Evolutionary conservation across 129 eudicot species (phyloP), one percentile per base, ranked within the genome.

Genomic region (Artemisia annua): DNA sequence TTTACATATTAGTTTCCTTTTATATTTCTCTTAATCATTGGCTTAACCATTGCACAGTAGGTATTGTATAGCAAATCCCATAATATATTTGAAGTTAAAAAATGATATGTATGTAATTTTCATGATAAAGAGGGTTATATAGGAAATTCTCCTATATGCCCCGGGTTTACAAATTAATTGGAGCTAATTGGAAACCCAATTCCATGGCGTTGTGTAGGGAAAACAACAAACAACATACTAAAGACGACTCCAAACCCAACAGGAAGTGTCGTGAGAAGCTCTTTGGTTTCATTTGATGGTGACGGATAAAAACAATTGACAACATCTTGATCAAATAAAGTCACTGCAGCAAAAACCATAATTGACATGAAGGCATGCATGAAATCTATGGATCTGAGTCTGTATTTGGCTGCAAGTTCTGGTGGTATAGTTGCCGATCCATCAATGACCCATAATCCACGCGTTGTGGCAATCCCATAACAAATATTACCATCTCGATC

Each of bases 191-290:
- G 97, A 75, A 90, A 94, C 77, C 97, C 99, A 60, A 90, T 94
- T 43, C 99, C 99, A 71, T 88, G 97, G 17, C 93, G 88, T 74
- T 86, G 78, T 11, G 97, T 84, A 26, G 96, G 98, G 54, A 94
- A 88, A 51, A 69, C 86, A 73, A 95, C 94, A 77, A 88, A 90
- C 74, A 88, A 66, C 91, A 88, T 84, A 59, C 94, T 88, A 51
- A 86, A 90, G 53, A 85, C 67, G 60, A 88, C 94, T 48, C 97
- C 97, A 62, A 95, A 81, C 35, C 84, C 94, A 22, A 90, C 81
- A 0, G 97, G 97, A 53, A 90, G 52, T 12, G 83, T 74, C 3
- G 85, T 83, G 15, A 94, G 93, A 26, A 86, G 81, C 86, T 88
- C 91, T 73, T 76, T 78, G 2, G 83, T 72, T 75, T 85, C 85